Base-by-base conservation (phyloP, 2,329 filamentous ascomycete species). In the Seiridium unicorne region DNA sequence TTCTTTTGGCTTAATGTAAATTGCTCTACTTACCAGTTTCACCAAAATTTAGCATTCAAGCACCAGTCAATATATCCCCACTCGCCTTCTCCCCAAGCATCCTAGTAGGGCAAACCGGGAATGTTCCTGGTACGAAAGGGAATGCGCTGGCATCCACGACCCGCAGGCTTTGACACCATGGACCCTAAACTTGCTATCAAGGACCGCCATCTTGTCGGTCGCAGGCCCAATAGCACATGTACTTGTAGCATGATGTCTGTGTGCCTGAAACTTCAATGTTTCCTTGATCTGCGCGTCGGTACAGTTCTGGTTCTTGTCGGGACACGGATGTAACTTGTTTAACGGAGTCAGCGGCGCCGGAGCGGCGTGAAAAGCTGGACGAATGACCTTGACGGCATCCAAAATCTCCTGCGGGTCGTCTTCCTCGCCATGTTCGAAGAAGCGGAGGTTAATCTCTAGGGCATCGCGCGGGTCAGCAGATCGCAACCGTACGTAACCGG, bases 361-460 rank as follows among this genome's bases (percentile, higher is more conserved):
- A 66, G 76, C 62, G 75, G 78, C 55, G 73, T 58, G 55, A 58
- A 76, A 64, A 44, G 80, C 76, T 7, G 79, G 69, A 11, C 84
- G 80, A 0, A 81, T 74, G 5, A 84, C 77, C 60, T 78, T 66
- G 11, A 64, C 62, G 11, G 68, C 68, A 44, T 70, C 68, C 10
- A 66, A 57, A 63, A 69, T 64, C 10, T 65, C 65, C 55, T 66
- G 62, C 46, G 69, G 55, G 51, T 70, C 68, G 42, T 65, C 59
- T 8, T 80, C 76, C 10, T 68, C 74, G 10, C 83, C 82, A 0
- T 77, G 75, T 51, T 81, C 78, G 73, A 84, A 89, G 71, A 82
- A 89, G 69, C 85, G 84, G 74, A 87, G 89, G 60, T 78, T 76
- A 64, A 91, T 88, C 6, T 83, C 74, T 0, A 89, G 89, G 4